Evolutionary conservation across 129 eudicot species (phyloP).

Genomic region (Pittosporum tobira): DNA sequence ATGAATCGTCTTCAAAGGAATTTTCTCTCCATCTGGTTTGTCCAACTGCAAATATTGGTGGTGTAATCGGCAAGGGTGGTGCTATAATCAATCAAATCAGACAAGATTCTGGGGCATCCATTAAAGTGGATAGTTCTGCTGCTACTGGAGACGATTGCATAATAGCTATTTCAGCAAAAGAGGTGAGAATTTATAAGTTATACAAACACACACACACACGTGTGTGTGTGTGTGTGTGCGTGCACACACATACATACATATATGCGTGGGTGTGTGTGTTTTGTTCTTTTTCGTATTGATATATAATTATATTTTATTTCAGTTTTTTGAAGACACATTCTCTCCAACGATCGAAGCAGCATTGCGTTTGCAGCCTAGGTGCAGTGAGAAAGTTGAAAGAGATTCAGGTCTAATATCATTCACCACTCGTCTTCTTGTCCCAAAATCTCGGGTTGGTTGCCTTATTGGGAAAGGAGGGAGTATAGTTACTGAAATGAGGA

Average conservation of each 20-base stretch:
- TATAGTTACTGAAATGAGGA: slow-evolving; percentile 83
- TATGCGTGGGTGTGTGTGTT: too few relatives aligned
- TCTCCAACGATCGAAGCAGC: slow-evolving; percentile 94
- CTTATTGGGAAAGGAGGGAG: slow-evolving; percentile 96
- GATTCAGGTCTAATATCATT: slow-evolving; percentile 82
- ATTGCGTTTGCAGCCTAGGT: slow-evolving; percentile 83
- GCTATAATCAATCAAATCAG: slow-evolving; percentile 81
- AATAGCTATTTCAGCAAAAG: slow-evolving; percentile 68
- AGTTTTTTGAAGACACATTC: slow-evolving; percentile 74
- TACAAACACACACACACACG: too few relatives aligned
- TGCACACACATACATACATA: too few relatives aligned
- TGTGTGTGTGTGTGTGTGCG: too few relatives aligned
- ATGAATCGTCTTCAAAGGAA: slow-evolving; percentile 61
- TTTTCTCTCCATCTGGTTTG: slow-evolving; percentile 79
- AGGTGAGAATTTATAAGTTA: slow-evolving; percentile 54
- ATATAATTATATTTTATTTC: slow-evolving; percentile 2
- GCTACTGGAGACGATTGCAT: slow-evolving; percentile 83
- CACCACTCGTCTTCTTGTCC: slow-evolving; percentile 83
- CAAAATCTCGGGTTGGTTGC: slow-evolving; percentile 80
- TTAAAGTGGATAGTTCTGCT: slow-evolving; percentile 81
- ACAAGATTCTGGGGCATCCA: slow-evolving; percentile 76
- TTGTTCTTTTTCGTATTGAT: too few relatives aligned
- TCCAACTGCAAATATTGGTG: slow-evolving; percentile 85
- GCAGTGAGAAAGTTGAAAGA: slow-evolving; percentile 91
- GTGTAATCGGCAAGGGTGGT: slow-evolving; percentile 94